Percentiles rank a stretch among this genome's conserved stretches.
phyloP scores from a whole-genome alignment of 306 rosid genomes.

The Pachyrhizus erosus region DNA sequence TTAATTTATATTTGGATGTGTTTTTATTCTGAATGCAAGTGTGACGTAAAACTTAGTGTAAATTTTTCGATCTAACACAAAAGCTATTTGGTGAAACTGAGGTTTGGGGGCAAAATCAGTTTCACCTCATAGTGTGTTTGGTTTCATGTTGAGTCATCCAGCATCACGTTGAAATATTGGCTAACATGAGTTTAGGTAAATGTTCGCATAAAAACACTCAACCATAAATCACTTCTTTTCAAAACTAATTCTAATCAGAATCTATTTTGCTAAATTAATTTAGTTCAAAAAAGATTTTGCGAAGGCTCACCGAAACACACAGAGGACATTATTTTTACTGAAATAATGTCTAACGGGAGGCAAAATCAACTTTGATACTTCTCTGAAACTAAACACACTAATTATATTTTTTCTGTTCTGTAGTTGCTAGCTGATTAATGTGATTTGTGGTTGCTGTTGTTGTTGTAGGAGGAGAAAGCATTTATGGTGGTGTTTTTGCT shows the following conservation, averaged over 20 bases:
- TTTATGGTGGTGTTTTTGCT: slow-evolving; percentile 74
- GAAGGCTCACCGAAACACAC: no score
- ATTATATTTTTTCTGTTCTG: background rate
- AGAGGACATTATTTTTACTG: background rate
- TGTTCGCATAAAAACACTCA: no score
- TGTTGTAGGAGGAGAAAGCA: slow-evolving; percentile 81
- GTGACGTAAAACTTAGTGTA: background rate
- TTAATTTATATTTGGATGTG: background rate
- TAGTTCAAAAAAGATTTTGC: no score
- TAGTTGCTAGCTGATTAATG: background rate
- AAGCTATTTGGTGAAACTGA: no score
- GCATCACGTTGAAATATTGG: background rate
- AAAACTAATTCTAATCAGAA: no score
- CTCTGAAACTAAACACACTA: background rate
- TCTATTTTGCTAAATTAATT: no score
- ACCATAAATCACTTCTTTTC: no score
- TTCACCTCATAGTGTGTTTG: background rate
- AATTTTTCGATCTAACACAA: background rate
- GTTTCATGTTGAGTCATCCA: background rate
- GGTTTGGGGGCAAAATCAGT: no score
- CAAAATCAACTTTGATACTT: background rate
- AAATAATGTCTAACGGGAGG: background rate
- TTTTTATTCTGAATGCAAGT: background rate
- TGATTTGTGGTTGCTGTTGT: background rate
- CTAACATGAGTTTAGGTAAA: background rate